Evolutionary conservation across 1,139 yeast genomes (phyloP).

Genomic region (Pichia sp.): DNA sequence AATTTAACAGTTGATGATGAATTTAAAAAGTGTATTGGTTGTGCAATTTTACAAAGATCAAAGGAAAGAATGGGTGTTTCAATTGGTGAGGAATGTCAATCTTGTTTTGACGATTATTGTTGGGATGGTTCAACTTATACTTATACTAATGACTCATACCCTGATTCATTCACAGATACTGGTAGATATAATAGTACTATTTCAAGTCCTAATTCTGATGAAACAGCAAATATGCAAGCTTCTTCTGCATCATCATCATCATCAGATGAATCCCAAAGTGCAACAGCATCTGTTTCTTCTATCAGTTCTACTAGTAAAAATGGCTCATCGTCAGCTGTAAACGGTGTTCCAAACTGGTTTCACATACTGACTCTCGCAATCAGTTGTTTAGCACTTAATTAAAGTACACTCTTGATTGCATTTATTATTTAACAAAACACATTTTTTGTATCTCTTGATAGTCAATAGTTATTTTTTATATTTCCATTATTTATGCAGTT

Average conservation of each 20-base stretch:
- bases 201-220: constrained; percentile 2
- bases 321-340: not conserved
- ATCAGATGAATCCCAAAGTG: not conserved
- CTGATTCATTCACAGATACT: constrained; percentile 40
- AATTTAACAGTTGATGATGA: constrained; percentile 67
- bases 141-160: constrained; percentile 14
- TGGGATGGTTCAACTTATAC: constrained; percentile 47
- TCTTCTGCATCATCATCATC: constrained; percentile 2
- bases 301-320: constrained; percentile 9
- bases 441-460: too few species aligned
- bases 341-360: constrained; percentile 1
- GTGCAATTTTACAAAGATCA: constrained; percentile 81
- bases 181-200: constrained; percentile 38
- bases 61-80: constrained; percentile 63
- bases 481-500: too few species aligned
- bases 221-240: constrained; percentile 5
- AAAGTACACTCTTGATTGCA: not conserved
- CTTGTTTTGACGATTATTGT: constrained; percentile 71
- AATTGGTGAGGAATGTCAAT: constrained; percentile 64
- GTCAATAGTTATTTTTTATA: not conserved
- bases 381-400: constrained; percentile 5
- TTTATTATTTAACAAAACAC: too few species aligned
- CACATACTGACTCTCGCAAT: not conserved
- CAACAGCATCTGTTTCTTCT: constrained; percentile 6
- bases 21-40: constrained; percentile 77